A percentile compares a stretch with the other conserved stretches of the same genome.
phyloP scores from a whole-genome alignment of 768 basidiomycete species.

The Nidula microcarpa region DNA sequence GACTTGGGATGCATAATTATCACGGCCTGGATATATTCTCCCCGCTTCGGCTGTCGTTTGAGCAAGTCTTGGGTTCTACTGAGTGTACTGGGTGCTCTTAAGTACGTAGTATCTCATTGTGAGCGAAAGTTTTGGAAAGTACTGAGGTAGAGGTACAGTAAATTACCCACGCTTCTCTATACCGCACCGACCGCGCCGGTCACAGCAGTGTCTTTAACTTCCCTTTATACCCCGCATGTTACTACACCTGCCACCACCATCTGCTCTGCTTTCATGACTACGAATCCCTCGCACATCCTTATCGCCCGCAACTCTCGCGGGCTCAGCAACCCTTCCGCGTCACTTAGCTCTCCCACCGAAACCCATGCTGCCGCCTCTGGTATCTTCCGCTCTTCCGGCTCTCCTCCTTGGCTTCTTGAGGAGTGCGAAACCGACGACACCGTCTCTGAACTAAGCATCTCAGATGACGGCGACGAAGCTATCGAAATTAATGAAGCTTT shows the following conservation, averaged over 20 bases:
- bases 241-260: too few relatives aligned
- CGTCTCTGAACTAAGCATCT: constrained; percentile 64
- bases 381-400: constrained; percentile 77
- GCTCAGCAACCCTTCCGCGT: constrained; percentile 69
- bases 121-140: too few relatives aligned
- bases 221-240: too few relatives aligned
- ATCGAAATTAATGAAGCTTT: constrained; percentile 85
- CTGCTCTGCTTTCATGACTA: constrained; percentile 42
- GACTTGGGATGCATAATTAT: not conserved
- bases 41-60: not conserved
- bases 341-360: constrained; percentile 82
- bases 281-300: constrained; percentile 84
- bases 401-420: constrained; percentile 77
- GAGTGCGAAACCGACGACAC: constrained; percentile 71
- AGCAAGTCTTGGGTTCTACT: not conserved
- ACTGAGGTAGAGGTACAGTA: too few relatives aligned
- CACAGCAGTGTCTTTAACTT: not conserved
- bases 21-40: not conserved
- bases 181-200: too few relatives aligned
- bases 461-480: constrained; percentile 61
- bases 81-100: too few relatives aligned
- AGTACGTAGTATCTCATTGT: too few relatives aligned
- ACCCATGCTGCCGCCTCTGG: constrained; percentile 86
- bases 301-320: constrained; percentile 85
- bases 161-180: too few relatives aligned